Percentiles rank a stretch among this genome's conserved stretches.
These are phyloP conservation scores for Alternaria metachromatica DNA, from an alignment of 2,329 filamentous ascomycete species.

Conservation along the genomic window DNA sequence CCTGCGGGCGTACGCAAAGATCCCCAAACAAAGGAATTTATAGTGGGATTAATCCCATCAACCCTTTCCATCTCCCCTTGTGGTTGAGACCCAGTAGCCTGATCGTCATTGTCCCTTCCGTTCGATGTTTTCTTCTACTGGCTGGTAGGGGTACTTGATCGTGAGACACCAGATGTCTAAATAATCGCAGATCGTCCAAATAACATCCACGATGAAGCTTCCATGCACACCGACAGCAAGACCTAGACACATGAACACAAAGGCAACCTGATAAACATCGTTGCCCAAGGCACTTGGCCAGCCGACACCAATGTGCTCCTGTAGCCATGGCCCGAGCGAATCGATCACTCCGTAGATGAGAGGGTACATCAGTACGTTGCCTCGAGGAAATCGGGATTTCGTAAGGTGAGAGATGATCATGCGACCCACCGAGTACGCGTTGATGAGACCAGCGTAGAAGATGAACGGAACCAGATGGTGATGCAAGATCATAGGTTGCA, in stretches of 20 bases:
- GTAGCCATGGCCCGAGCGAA: slow-evolving; percentile 73
- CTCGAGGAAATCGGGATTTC: slow-evolving; percentile 85
- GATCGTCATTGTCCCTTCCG: slow-evolving; percentile 32
- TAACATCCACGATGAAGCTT: slow-evolving; percentile 96
- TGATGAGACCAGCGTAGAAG: slow-evolving; percentile 86
- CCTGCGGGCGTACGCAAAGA: not conserved
- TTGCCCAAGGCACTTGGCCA: slow-evolving; percentile 55
- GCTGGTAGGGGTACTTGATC: slow-evolving; percentile 80
- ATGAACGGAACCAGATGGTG: slow-evolving; percentile 87
- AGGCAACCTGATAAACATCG: slow-evolving; percentile 87
- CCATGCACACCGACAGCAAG: slow-evolving; percentile 89
- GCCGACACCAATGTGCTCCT: slow-evolving; percentile 55
- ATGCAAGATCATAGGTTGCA: slow-evolving; percentile 83
- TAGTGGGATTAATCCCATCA: not conserved
- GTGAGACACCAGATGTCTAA: slow-evolving; percentile 98
- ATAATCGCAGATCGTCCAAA: slow-evolving; percentile 97
- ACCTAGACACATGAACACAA: slow-evolving; percentile 87
- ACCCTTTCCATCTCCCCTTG: not conserved
- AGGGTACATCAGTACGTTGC: slow-evolving; percentile 82
- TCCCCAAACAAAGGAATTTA: not conserved
- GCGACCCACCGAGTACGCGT: slow-evolving; percentile 92
- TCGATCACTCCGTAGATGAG: slow-evolving; percentile 81
- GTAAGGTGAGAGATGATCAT: slow-evolving; percentile 96
- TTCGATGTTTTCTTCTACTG: slow-evolving; percentile 43
- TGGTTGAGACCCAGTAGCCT: not conserved